Percentiles rank a stretch among this genome's conserved stretches.
phyloP scores from a whole-genome alignment of 1,284 basidiomycete species.

The Puccinia horiana region DNA sequence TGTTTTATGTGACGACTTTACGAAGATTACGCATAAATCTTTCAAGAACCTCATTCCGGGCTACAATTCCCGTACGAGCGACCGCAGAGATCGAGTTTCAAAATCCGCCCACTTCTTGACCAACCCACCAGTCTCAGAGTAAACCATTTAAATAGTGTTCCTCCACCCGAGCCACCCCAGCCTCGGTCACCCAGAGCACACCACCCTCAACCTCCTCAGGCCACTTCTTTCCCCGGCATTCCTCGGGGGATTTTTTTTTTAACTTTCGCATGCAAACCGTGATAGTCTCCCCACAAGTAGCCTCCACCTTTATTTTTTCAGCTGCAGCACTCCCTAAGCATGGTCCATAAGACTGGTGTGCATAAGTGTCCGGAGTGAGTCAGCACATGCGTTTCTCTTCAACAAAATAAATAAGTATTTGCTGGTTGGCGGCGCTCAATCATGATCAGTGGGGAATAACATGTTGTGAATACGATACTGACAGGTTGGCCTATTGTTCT shows the following conservation, averaged over 20 bases:
- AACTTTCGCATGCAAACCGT: neutral
- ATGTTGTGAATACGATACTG: neutral
- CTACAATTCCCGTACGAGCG: no score
- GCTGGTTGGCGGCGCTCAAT: no score
- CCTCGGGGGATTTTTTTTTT: neutral
- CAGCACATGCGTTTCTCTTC: neutral
- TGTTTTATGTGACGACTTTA: no score
- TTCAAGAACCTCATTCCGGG: no score
- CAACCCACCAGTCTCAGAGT: no score
- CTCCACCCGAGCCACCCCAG: neutral
- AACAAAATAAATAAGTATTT: no score
- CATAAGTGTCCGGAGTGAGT: constrained; percentile 40
- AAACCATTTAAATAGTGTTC: neutral
- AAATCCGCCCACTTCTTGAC: neutral
- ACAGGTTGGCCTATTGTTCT: neutral
- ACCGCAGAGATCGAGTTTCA: neutral
- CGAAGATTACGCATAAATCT: no score
- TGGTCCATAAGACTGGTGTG: constrained; percentile 43
- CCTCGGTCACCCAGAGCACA: neutral
- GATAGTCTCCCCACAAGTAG: neutral
- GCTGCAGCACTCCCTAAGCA: neutral
- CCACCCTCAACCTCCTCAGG: neutral
- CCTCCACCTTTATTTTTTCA: neutral
- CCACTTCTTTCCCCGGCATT: neutral
- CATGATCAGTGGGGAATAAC: neutral